phyloP scores from a whole-genome alignment of 805 yeast species.

The Kodamaea leandrae region DNA sequence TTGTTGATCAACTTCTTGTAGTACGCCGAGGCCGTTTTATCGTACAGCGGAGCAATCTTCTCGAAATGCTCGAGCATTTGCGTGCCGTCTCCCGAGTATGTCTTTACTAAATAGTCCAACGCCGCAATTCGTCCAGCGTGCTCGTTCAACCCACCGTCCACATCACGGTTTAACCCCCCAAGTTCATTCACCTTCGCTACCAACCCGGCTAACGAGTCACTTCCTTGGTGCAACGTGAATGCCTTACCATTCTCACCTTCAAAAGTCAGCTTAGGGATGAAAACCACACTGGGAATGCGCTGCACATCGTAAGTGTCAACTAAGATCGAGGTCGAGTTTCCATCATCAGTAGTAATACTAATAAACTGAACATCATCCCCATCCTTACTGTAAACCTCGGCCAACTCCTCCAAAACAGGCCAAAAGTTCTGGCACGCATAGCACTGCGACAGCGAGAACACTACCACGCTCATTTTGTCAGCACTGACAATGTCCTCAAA shows the following conservation, averaged over 20 bases:
- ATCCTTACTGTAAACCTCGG: slow-evolving; percentile 45
- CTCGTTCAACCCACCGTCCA: slow-evolving; percentile 30
- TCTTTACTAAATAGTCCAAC: slow-evolving; percentile 18
- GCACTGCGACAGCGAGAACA: slow-evolving; percentile 63
- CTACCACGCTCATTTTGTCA: slow-evolving; percentile 38
- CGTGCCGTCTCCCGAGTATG: slow-evolving; percentile 1
- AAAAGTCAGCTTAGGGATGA: slow-evolving; percentile 7
- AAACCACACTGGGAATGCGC: slow-evolving; percentile 5
- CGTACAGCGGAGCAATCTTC: background rate
- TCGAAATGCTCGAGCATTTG: slow-evolving; percentile 1
- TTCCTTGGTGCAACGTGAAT: slow-evolving; percentile 22
- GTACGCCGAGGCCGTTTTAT: slow-evolving; percentile 33
- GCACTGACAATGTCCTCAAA: slow-evolving; percentile 42
- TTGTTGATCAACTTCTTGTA: slow-evolving; percentile 48
- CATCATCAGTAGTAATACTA: slow-evolving; percentile 39
- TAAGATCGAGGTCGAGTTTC: slow-evolving; percentile 6
- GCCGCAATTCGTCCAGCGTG: slow-evolving; percentile 31
- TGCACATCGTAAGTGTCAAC: slow-evolving; percentile 5
- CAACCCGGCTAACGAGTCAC: slow-evolving; percentile 19
- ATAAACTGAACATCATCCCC: slow-evolving; percentile 32
- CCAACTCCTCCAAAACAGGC: slow-evolving; percentile 50
- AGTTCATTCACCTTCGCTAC: slow-evolving; percentile 27
- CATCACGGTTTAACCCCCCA: slow-evolving; percentile 26
- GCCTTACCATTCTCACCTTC: slow-evolving; percentile 7
- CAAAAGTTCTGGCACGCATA: slow-evolving; percentile 52